Evolutionary conservation across 768 basidiomycete species (phyloP).

Genomic region (Rhizopogon vinicolor): DNA sequence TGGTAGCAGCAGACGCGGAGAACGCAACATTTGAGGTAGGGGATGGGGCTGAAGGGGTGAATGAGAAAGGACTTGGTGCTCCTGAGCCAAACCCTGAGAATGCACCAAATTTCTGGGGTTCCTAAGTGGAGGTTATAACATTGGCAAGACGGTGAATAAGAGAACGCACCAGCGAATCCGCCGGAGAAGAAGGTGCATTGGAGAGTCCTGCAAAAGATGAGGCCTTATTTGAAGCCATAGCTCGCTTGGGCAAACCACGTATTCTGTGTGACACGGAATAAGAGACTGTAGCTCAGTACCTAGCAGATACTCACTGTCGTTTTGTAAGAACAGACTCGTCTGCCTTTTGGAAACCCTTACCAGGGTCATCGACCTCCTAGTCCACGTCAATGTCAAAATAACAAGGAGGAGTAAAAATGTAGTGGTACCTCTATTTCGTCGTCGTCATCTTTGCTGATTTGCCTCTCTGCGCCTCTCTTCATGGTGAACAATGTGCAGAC

Average conservation of each 20-base stretch:
- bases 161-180: slow-evolving; percentile 19
- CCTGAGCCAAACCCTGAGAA: slow-evolving; percentile 50
- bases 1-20: slow-evolving; percentile 8
- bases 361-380: slow-evolving; percentile 39
- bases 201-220: slow-evolving; percentile 17
- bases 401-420: neutral
- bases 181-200: slow-evolving; percentile 21
- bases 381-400: neutral
- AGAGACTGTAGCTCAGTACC: neutral
- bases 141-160: slow-evolving; percentile 12
- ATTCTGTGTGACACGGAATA: slow-evolving; percentile 40
- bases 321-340: slow-evolving; percentile 49
- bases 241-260: slow-evolving; percentile 57
- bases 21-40: slow-evolving; percentile 11
- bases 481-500: slow-evolving; percentile 29
- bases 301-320: slow-evolving; percentile 44
- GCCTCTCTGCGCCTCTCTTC: slow-evolving; percentile 75
- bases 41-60: slow-evolving; percentile 25
- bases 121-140: slow-evolving; percentile 13
- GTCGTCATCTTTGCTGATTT: slow-evolving; percentile 55
- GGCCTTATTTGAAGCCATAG: slow-evolving; percentile 15
- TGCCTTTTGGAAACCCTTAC: slow-evolving; percentile 51
- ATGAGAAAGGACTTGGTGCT: slow-evolving; percentile 34
- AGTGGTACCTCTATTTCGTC: slow-evolving; percentile 30
- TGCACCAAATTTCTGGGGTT: slow-evolving; percentile 41